Percentiles rank a stretch among this genome's conserved stretches.
These are phyloP conservation scores for Theileria annulata DNA, from an alignment of 169 alveolate genomes.

Conservation along the genomic window DNA sequence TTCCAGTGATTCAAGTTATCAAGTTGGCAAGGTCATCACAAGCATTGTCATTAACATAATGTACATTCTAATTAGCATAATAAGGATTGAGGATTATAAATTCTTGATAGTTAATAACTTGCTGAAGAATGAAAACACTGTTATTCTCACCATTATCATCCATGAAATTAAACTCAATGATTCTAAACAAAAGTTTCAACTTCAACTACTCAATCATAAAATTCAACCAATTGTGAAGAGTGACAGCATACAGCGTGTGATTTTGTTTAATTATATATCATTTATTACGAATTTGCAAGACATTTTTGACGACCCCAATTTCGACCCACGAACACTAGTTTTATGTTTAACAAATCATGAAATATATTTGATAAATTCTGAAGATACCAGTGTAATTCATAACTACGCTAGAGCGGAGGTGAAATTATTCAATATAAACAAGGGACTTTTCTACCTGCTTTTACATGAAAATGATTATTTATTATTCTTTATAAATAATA, in stretches of 20 bases:
- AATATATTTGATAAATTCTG: neutral
- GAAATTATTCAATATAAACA: neutral
- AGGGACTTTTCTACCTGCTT: neutral
- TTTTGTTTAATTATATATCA: neutral
- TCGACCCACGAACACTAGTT: neutral
- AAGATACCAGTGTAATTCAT: neutral
- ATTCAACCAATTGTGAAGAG: too few relatives aligned
- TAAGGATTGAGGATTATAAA: neutral
- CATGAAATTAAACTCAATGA: neutral
- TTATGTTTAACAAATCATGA: neutral
- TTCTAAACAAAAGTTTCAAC: neutral
- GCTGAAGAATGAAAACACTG: neutral
- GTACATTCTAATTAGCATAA: neutral
- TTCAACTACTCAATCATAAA: neutral
- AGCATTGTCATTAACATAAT: neutral
- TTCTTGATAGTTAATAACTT: too few relatives aligned
- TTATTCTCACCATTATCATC: neutral
- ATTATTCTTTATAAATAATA: neutral
- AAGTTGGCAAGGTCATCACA: neutral
- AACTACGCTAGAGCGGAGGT: neutral
- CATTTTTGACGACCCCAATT: too few relatives aligned
- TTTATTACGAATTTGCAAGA: neutral
- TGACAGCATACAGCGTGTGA: neutral
- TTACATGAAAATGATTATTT: neutral
- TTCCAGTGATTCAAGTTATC: neutral